Evolutionary conservation across 352 stramenopile genomes (phyloP), one percentile per base, ranked within the genome.

Genomic region (Phytophthora niederhauseri): DNA sequence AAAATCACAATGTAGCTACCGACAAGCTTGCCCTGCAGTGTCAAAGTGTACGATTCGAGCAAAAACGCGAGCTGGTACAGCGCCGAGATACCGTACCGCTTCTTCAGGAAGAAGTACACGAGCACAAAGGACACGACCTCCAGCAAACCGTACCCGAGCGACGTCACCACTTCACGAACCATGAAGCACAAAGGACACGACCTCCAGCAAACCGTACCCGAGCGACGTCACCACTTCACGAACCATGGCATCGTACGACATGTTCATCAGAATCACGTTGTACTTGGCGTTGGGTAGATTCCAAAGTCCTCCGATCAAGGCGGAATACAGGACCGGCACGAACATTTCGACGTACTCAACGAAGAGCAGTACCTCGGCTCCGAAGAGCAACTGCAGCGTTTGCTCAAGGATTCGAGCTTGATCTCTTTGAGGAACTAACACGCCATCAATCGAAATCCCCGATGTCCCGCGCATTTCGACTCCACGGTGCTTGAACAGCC

Each of bases 341-440:
- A 80, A 70, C 8, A 66, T 66, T 50, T 76, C 72, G 34, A 80
- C 61, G 64, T 80, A 80, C 64, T 80, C 72, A 31, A 64, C 56
- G 34, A 80, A 65, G 43, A 73, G 28, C 17, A 75, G 55, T 20
- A 68, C 62, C 30, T 80, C 72, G n/a, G 68, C 59, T 1, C 36
- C 50, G 46, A 70, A 80, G 1, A 80, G 64, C 22, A 80, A 12
- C 19, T 74, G 66, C 8, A 70, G 50, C 12, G 46, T 62, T 24
- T 73, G 46, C n/a, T 66, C 57, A 0, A 72, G 61, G 7, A 66
- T 51, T 6, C 65, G 58, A 11, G 58, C 65, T 28, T 68, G 57
- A 6, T 63, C 64, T 31, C 48, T 26, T 20, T 28, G 54, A 6
- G 14, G 54, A 9, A 70, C 31, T 0, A 70, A 28, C 17, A 70